Evolutionary conservation across 345 rosid genomes (phyloP), one percentile per base, ranked within the genome.

Genomic region (Syzygium oleosum): DNA sequence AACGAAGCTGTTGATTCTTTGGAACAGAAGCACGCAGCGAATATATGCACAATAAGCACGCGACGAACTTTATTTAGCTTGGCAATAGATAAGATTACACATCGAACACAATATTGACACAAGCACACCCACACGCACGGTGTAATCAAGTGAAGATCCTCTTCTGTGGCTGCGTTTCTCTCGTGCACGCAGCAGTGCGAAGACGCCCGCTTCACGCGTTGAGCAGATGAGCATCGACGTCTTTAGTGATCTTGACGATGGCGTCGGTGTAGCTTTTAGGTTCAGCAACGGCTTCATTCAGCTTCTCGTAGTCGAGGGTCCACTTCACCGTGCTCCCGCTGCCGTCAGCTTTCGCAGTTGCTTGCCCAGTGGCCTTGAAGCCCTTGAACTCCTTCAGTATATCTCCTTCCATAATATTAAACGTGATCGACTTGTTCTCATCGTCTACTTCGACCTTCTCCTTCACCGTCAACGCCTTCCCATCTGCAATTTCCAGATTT

Each of bases 181-280:
- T 13, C 17, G 34, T 61, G 31, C 73, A 61, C 13, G 34, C 34
- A 14, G 34, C 31, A 3, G 34, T 19, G 73, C n/a, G 34, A 61
- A 61, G 73, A 61, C 7, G 73, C 16, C 9, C n/a, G 73, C 73
- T n/a, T 61, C 34, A 6, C 17, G 73, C 9, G 21, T n/a, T 23
- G 54, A 16, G 16, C 52, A 90, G 92, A 88, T 85, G 52, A 51
- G 85, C 84, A n/a, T 91, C 88, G 17, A 91, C 79, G 56, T 90
- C 88, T 51, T 86, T 90, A 79, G 54, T 84, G 29, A 22, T 6
- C 15, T 92, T 56, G 68, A 59, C 83, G 73, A 21, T 4, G n/a
- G 73, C 0, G 5, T 85, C 55, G 22, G 91, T 87, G 43, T 87
- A 7, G 2, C 85, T 52, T 34, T 86, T 84, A 1, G 92, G 94